These are phyloP conservation scores for Candida neerlandica DNA, from an alignment of 1,139 yeast genomes.

Conservation along the genomic window DNA sequence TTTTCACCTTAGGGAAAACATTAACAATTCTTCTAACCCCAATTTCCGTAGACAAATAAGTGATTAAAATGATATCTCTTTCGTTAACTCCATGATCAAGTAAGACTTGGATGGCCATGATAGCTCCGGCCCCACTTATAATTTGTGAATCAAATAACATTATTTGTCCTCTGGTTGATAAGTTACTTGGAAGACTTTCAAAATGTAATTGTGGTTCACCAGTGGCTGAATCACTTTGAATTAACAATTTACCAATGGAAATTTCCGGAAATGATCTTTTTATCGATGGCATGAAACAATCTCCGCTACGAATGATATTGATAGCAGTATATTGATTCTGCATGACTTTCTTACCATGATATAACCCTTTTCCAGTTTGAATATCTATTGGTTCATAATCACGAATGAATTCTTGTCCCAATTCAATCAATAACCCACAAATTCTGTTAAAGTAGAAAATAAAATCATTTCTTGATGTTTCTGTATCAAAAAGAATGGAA, in stretches of 20 bases:
- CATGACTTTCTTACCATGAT: constrained; percentile 40
- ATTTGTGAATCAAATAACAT: constrained; percentile 84
- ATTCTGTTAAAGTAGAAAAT: constrained; percentile 84
- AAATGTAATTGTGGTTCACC: constrained; percentile 94
- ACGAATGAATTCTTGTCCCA: constrained; percentile 57
- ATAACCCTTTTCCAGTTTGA: constrained; percentile 47
- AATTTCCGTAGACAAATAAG: constrained; percentile 76
- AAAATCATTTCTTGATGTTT: constrained; percentile 70
- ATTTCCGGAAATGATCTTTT: constrained; percentile 77
- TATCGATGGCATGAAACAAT: constrained; percentile 80
- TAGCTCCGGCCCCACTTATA: constrained; percentile 90
- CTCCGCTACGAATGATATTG: constrained; percentile 87
- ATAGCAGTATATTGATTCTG: constrained; percentile 65
- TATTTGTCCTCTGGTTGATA: constrained; percentile 41
- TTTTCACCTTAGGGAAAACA: constrained; percentile 69
- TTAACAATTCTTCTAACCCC: constrained; percentile 75
- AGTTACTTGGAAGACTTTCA: constrained; percentile 51
- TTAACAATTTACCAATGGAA: constrained; percentile 76
- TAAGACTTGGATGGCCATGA: constrained; percentile 90
- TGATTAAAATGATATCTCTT: constrained; percentile 65
- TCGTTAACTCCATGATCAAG: constrained; percentile 76
- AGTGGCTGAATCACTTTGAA: constrained; percentile 83
- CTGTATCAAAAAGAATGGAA: constrained; percentile 62
- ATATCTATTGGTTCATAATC: constrained; percentile 33
- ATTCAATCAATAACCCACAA: constrained; percentile 66